Percentiles rank a stretch among this genome's conserved stretches.
These are phyloP conservation scores for Lepidium africanum DNA, from an alignment of 345 rosid genomes.

Conservation along the genomic window DNA sequence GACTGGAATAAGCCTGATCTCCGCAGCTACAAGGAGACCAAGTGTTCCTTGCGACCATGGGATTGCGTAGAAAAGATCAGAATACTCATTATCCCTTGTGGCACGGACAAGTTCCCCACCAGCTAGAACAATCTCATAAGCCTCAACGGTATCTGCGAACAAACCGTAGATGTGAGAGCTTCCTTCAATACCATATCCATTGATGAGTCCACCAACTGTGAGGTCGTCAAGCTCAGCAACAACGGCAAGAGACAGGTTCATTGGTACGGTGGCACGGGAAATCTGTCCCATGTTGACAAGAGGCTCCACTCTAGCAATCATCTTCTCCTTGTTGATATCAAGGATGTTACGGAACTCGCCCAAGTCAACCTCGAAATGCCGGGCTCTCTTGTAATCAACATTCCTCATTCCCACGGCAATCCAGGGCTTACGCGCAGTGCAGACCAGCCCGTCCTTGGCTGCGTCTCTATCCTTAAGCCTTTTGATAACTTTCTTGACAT, in stretches of 20 bases:
- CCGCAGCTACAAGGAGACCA: slow-evolving; percentile 94
- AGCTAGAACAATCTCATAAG: slow-evolving; percentile 87
- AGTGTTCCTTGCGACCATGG: slow-evolving; percentile 99
- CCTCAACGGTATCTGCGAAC: slow-evolving; percentile 93
- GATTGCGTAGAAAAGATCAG: slow-evolving; percentile 84
- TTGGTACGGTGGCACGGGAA: slow-evolving; percentile 64
- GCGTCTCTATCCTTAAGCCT: slow-evolving; percentile 79
- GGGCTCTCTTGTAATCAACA: slow-evolving; percentile 94
- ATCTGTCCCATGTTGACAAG: slow-evolving; percentile 99
- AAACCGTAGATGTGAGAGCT: slow-evolving; percentile 96
- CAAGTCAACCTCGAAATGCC: slow-evolving; percentile 92
- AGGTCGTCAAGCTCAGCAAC: slow-evolving; percentile 99
- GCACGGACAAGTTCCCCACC: slow-evolving; percentile 89
- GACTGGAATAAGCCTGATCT: slow-evolving; percentile 77
- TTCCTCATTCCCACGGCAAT: slow-evolving; percentile 98
- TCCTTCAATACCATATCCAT: slow-evolving; percentile 98
- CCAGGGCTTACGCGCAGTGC: slow-evolving; percentile 99
- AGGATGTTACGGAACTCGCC: slow-evolving; percentile 76
- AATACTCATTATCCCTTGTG: slow-evolving; percentile 83
- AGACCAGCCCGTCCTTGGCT: slow-evolving; percentile 89
- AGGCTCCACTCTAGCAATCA: slow-evolving; percentile 95
- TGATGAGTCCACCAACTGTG: slow-evolving; percentile 97
- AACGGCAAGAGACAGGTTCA: slow-evolving; percentile 96
- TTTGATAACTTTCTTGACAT: slow-evolving; percentile 76
- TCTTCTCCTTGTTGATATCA: slow-evolving; percentile 73